Base-by-base conservation (phyloP, 2,329 filamentous ascomycete genomes). In the Penicillium sp. region DNA sequence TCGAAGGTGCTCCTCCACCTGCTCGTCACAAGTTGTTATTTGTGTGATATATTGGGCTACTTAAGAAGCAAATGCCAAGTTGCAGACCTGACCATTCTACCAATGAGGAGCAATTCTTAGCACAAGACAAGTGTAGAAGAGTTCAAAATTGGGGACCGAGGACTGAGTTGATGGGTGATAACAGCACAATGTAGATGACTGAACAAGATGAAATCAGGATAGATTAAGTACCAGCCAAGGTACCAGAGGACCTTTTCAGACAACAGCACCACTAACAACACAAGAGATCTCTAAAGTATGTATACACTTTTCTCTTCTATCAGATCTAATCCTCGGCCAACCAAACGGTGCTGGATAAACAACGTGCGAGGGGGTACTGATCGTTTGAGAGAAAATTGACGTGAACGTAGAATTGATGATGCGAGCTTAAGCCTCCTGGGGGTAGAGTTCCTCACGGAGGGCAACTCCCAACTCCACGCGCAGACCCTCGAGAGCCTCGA, bases 401-500 rank as follows among this genome's bases (percentile, higher is more conserved):
- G 53, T 53, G 52, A 58, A 46, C 51, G 54, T 37, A 53, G 56
- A 55, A 59, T 53, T 53, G 47, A 41, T 41, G 41, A 54, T 54
- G 53, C 49, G 46, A 56, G 57, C 65, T 64, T 72, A 72, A 59
- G 68, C 60, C 65, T 71, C 70, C 51, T 79, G 73, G 56, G 92
- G 90, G 77, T 90, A 97, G 73, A 97, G 80, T 67, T 89, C 84
- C 81, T 97, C 92, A 81, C 93, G 95, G 65, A 96, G 82, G 60
- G 83, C 78, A 65, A 97, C 83, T 64, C 92, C 92, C 57, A 97
- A 84, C 79, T 97, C 92, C 80, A 95, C 89, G 67, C 91, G 86
- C 67, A 97, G 80, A 59, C 86, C 80, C 80, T 95, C 89, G 63
- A 99, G 89, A 79, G 95, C 89, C 69, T 88, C 81, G 55, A 99